Base-by-base conservation (phyloP, 1,284 basidiomycete genomes). In the Moesziomyces antarcticus region DNA sequence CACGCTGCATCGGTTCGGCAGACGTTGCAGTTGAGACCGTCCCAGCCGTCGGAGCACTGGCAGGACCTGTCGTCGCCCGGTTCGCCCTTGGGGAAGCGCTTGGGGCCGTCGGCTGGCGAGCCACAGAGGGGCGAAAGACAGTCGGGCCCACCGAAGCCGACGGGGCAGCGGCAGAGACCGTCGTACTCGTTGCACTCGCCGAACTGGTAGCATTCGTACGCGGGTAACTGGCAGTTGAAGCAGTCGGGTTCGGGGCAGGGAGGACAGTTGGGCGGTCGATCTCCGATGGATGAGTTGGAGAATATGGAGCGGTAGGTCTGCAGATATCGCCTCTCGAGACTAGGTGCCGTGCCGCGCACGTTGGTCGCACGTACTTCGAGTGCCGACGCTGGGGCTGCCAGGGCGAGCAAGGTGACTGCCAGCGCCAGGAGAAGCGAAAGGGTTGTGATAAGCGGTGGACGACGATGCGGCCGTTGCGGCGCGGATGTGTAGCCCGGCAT, bases 41-140 rank as follows among this genome's bases (percentile, higher is more conserved):
- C 89, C 95, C 95, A 99, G 0, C 94, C 95, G 1, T 94, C 91
- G 76, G 91, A 92, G 83, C 96, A 99, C 35, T 93, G 87, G 85
- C 96, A 98, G 9, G 89, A 87, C 2, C 58, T 51, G 35, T 67
- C 57, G 18, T 61, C 58, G 24, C 63, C 60, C 10, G 60, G 90
- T 61, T 90, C 71, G n/a, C 56, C 58, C 22, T 69, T 69, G 9
- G 65, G 66, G 46, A 69, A 90, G 20, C 96, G 89, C 60, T 92
- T 90, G 50, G 91, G 90, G 0, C 94, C 94, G 73, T 97, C 93
- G 3, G 92, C 90, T 24, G 97, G 88, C 5, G 94, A 93, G 77
- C 93, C 96, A 76, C 95, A 97, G 2, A 84, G 78, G 60, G 78
- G 85, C 91, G 91, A 93, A 58, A 40, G 47, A 85, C 94, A 96